phyloP scores from a whole-genome alignment of 2,329 filamentous ascomycete species.

The Thermomyces lanuginosus region DNA sequence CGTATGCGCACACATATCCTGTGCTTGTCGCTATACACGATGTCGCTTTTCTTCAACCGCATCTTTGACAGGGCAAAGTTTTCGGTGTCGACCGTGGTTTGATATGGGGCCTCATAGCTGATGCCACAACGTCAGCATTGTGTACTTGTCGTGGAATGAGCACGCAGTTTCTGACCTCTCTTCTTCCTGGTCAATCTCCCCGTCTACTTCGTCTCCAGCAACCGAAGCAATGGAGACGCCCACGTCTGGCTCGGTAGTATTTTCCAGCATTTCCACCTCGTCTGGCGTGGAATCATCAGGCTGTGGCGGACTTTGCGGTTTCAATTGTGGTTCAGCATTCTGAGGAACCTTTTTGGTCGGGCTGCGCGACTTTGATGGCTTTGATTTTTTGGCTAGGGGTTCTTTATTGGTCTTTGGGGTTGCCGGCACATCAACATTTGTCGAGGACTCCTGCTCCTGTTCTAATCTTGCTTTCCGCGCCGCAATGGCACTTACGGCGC shows the following conservation, averaged over 20 bases:
- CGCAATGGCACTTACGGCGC: conserved; percentile 24
- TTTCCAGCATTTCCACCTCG: neutral
- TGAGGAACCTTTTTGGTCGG: conserved; percentile 7
- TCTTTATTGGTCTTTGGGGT: conserved; percentile 11
- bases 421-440: conserved; percentile 9
- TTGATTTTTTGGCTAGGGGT: conserved; percentile 21
- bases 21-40: conserved; percentile 23
- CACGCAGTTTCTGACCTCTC: too few relatives aligned
- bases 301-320: neutral
- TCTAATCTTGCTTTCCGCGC: conserved; percentile 27
- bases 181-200: too few relatives aligned
- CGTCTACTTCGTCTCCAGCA: too few relatives aligned
- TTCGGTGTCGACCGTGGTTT: conserved; percentile 15
- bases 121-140: conserved; percentile 8
- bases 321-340: conserved; percentile 11
- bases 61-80: conserved; percentile 26
- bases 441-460: conserved; percentile 12
- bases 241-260: neutral
- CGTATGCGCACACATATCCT: conserved; percentile 25
- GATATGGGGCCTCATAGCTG: conserved; percentile 18
- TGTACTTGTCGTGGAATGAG: neutral
- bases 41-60: conserved; percentile 19
- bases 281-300: neutral
- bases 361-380: conserved; percentile 13
- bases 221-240: too few relatives aligned